Base-by-base conservation (phyloP, 192 early-diverging fungal species). In the Polychytrium aggregatum region DNA sequence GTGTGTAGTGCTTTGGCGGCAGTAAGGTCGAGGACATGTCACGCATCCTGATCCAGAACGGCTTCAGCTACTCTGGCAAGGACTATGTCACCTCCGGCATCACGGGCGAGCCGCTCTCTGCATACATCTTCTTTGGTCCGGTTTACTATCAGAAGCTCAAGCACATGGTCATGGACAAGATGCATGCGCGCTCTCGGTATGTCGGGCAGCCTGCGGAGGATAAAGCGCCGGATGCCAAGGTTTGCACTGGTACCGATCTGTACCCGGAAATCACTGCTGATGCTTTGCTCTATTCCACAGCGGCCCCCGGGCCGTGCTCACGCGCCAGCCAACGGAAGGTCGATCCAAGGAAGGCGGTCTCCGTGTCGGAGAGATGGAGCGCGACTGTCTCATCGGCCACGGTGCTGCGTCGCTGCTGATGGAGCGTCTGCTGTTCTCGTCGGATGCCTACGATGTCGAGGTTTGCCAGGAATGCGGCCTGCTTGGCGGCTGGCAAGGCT, bases 111-210 rank as follows among this genome's bases (percentile, higher is more conserved):
- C 83, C 89, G 0, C 57, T 98, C 20, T 78, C 80, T 21, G 92
- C 94, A 0, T 98, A 92, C 53, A 94, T 98, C 11, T 98, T 96
- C 70, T 90, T 88, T 71, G 94, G 94, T 28, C 88, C 89, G 7
- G 82, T 94, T 14, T 74, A 94, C 59, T 98, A 98, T 63, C 92
- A 96, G 67, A 91, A 91, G 53, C 74, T 98, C 41, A 98, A 98
- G 78, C 94, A 98, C 55, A 96, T 96, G 92, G 92, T 98, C 2
- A 83, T 91, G 68, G 94, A 98, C 69, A 98, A 98, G 70, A 98
- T 98, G 90, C 92, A 96, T 61, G 88, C 92, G 14, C 82, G 94
- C 56, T 76, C 87, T 25, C 59, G 73, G 76, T 78, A 70, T 38
- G 54, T 28, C 21, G 35, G 11, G 24, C 13, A n/a, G n/a, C n/a